Percentiles rank a stretch among this genome's conserved stretches.
These are phyloP conservation scores for Rhodotorula diobovata DNA, from an alignment of 768 basidiomycete genomes.

Conservation along the genomic window DNA sequence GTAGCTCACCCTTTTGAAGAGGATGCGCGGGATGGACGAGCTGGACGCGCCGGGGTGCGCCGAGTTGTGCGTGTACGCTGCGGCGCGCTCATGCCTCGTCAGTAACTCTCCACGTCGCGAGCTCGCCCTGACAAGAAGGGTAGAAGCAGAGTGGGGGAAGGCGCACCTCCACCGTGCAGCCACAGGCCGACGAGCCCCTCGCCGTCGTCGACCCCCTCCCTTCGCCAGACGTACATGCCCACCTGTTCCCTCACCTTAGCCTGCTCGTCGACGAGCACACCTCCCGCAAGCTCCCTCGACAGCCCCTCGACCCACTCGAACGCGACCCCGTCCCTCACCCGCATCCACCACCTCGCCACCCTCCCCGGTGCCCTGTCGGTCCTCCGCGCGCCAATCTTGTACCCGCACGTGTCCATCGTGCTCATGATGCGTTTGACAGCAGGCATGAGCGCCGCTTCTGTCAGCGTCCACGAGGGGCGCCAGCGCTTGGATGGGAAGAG, in stretches of 20 bases:
- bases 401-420: conserved; percentile 21
- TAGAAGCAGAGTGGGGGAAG: too few relatives aligned
- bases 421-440: conserved; percentile 7
- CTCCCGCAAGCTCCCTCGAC: neutral
- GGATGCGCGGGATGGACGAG: neutral
- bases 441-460: neutral
- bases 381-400: conserved; percentile 15
- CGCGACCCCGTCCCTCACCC: neutral
- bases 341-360: neutral
- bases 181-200: conserved; percentile 44
- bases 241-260: conserved; percentile 5
- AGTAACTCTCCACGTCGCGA: neutral
- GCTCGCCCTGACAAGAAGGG: too few relatives aligned
- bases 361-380: neutral
- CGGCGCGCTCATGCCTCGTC: neutral
- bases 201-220: neutral
- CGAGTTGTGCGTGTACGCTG: conserved; percentile 15
- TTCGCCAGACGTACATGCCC: conserved; percentile 23
- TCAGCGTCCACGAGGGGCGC: conserved; percentile 2
- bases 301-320: conserved; percentile 27
- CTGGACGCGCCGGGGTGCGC: conserved; percentile 16
- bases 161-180: conserved; percentile 46
- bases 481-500: conserved; percentile 12
- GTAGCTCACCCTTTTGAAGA: conserved; percentile 31
- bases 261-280: neutral